phyloP scores from a whole-genome alignment of 768 basidiomycete genomes.

The Podaxis sp. region DNA sequence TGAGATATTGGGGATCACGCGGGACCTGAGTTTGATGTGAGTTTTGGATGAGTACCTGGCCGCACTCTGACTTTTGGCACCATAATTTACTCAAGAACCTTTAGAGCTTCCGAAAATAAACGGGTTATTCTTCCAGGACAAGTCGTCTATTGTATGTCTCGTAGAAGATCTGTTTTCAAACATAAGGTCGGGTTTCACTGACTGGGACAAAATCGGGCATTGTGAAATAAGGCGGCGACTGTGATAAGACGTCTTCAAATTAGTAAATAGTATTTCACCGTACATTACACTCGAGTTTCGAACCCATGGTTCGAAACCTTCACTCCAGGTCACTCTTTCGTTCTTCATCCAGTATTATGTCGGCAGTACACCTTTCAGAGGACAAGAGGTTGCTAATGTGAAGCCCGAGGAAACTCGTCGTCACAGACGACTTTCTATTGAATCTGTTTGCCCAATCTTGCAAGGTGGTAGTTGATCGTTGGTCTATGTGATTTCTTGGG shows the following conservation, averaged over 20 bases:
- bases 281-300: background rate
- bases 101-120: too few species aligned
- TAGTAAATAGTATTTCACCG: background rate
- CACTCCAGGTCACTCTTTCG: background rate
- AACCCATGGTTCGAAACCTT: background rate
- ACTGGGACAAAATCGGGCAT: background rate
- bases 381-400: too few species aligned
- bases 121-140: too few species aligned
- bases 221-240: background rate
- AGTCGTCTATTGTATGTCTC: too few species aligned
- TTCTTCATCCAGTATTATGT: background rate
- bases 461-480: conserved; percentile 88
- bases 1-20: too few species aligned
- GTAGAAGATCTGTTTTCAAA: too few species aligned
- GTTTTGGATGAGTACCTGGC: too few species aligned
- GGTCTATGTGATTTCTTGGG: conserved; percentile 64
- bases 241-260: background rate
- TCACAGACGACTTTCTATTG: conserved; percentile 40
- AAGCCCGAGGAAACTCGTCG: background rate
- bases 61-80: too few species aligned
- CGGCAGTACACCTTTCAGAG: background rate
- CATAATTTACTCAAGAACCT: too few species aligned
- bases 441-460: conserved; percentile 68
- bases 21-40: too few species aligned
- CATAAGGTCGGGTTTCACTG: too few species aligned